Evolutionary conservation across 1,284 basidiomycete genomes (phyloP).

Genomic region (Ceratobasidium sp.): DNA sequence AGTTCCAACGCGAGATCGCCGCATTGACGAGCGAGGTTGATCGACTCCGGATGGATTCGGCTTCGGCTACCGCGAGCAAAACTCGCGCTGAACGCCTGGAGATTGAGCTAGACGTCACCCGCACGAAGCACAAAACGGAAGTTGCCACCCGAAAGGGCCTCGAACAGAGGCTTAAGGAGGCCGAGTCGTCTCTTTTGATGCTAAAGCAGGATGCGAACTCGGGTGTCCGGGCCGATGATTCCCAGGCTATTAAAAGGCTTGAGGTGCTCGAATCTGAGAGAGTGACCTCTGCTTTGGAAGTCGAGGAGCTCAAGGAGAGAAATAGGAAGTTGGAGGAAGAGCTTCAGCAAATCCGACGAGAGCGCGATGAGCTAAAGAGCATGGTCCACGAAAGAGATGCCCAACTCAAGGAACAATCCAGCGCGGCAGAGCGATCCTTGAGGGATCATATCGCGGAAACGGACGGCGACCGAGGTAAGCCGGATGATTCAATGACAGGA

Average conservation of each 20-base stretch:
- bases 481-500: no score
- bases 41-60: constrained; percentile 52
- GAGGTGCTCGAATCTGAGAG: constrained; percentile 58
- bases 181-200: not conserved
- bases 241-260: constrained; percentile 52
- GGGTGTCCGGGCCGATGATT: constrained; percentile 30
- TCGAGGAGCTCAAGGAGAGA: constrained; percentile 65
- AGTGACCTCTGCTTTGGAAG: constrained; percentile 65
- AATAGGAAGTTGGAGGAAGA: constrained; percentile 48
- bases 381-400: constrained; percentile 69
- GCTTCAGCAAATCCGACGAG: constrained; percentile 71
- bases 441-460: constrained; percentile 90
- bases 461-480: constrained; percentile 73
- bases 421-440: constrained; percentile 82
- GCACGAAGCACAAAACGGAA: constrained; percentile 31
- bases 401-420: constrained; percentile 73
- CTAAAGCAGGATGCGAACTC: constrained; percentile 13
- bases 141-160: constrained; percentile 34
- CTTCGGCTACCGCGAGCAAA: constrained; percentile 15
- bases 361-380: constrained; percentile 55
- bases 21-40: constrained; percentile 63
- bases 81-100: constrained; percentile 38
- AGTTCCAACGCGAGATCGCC: constrained; percentile 62
- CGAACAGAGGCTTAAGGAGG: constrained; percentile 31
- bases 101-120: constrained; percentile 36